Conservation (phyloP, 2,329 filamentous ascomycete genomes). For the Tolypocladium tropicale region DNA sequence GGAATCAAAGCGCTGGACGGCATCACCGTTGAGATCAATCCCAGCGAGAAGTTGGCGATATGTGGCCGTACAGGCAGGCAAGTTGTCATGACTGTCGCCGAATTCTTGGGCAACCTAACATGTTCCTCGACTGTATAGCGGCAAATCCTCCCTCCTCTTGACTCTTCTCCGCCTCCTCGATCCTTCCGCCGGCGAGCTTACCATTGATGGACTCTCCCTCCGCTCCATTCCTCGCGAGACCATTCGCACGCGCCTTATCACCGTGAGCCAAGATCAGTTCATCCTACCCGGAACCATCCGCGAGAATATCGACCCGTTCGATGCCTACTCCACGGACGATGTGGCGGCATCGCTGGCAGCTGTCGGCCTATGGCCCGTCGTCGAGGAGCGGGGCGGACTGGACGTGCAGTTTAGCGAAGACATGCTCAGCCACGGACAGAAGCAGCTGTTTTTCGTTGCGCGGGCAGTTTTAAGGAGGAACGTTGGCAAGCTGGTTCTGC, state of each 20-base stretch:
- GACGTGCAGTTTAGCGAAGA: not conserved
- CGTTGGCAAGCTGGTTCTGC: not conserved
- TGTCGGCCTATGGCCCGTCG: not conserved
- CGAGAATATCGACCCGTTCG: not conserved
- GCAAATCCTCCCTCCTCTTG: not conserved
- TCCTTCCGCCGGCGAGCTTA: not conserved
- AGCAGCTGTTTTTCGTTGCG: not conserved
- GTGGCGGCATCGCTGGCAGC: not conserved
- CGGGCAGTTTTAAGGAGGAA: not conserved
- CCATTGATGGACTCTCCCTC: not conserved
- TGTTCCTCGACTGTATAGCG: not conserved
- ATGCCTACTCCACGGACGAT: not conserved
- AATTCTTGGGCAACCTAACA: not conserved
- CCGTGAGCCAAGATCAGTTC: not conserved
- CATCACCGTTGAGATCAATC: slow-evolving; percentile 11
- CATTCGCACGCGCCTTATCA: not conserved
- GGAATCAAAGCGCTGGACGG: slow-evolving; percentile 11
- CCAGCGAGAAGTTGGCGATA: not conserved
- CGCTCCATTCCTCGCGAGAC: not conserved
- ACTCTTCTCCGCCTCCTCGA: not conserved
- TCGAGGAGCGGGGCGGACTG: not conserved
- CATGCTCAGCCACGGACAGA: not conserved
- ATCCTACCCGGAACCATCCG: not conserved
- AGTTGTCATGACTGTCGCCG: not conserved
- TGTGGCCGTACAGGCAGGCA: not conserved